phyloP scores from a whole-genome alignment of 2,329 filamentous ascomycete species.

The Tolypocladium inflatum region DNA sequence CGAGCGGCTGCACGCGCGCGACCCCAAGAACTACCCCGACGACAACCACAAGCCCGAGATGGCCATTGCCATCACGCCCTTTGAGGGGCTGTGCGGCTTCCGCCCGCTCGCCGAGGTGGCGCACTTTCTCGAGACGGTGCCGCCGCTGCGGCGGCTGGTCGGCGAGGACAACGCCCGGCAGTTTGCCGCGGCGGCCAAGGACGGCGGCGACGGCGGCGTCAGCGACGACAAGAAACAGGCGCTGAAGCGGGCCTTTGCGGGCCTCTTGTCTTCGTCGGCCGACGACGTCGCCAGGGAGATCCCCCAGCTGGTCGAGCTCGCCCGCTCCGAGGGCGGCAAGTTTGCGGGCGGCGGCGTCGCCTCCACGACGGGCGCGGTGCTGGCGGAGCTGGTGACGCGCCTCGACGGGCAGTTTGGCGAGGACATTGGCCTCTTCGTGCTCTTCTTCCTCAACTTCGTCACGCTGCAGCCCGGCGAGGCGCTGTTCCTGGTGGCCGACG shows the following conservation, averaged over 20 bases:
- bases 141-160: conserved; percentile 54
- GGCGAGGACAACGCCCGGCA: conserved; percentile 51
- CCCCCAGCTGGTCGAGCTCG: conserved; percentile 60
- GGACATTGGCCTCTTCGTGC: conserved; percentile 88
- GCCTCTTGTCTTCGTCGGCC: conserved; percentile 69
- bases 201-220: conserved; percentile 27
- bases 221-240: conserved; percentile 63
- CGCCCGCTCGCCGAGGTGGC: conserved; percentile 77
- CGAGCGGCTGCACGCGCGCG: conserved; percentile 73
- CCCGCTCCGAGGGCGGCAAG: conserved; percentile 54
- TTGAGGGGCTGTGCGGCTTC: conserved; percentile 94
- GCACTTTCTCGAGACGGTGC: conserved; percentile 60
- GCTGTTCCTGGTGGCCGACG: conserved; percentile 91
- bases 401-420: conserved; percentile 77
- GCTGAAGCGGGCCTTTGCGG: conserved; percentile 64
- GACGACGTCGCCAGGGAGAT: conserved; percentile 46
- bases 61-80: conserved; percentile 94
- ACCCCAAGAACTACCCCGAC: conserved; percentile 93
- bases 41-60: conserved; percentile 99
- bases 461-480: conserved; percentile 82
- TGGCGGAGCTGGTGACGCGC: conserved; percentile 68
- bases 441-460: conserved; percentile 97
- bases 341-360: conserved; percentile 67
- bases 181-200: conserved; percentile 42
- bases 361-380: conserved; percentile 57